These are phyloP conservation scores for Corymbia citriodora DNA, from an alignment of 441 rosid species.

Conservation along the genomic window DNA sequence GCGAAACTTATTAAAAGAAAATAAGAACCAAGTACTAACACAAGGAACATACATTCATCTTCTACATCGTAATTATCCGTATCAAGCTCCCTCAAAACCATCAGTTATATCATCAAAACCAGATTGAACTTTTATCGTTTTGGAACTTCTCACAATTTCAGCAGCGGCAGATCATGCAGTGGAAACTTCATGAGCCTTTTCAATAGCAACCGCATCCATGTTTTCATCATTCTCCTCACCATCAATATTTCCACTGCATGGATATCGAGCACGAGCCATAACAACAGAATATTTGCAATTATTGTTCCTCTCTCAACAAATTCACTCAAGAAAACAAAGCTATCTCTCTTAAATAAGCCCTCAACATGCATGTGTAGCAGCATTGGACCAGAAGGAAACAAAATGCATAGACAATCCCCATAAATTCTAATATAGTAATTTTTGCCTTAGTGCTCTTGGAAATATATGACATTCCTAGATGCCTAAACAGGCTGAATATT, in stretches of 20 bases:
- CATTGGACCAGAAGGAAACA: too few species aligned
- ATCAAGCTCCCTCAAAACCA: conserved; percentile 69
- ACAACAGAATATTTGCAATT: background rate
- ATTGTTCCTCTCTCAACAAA: background rate
- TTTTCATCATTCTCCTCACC: conserved; percentile 45
- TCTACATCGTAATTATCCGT: conserved; percentile 88
- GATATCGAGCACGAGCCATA: conserved; percentile 1
- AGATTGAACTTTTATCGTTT: conserved; percentile 17
- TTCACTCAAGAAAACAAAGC: background rate
- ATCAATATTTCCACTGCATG: conserved; percentile 26
- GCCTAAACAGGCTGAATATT: background rate
- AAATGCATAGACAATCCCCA: background rate
- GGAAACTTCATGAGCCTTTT: conserved; percentile 32
- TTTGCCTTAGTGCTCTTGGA: background rate
- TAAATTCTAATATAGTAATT: background rate
- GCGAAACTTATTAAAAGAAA: background rate
- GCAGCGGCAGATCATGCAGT: conserved; percentile 63
- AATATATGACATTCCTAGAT: background rate
- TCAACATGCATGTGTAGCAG: background rate
- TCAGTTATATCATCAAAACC: conserved; percentile 51
- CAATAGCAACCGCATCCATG: conserved; percentile 34
- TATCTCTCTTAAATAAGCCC: background rate
- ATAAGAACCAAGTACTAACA: background rate
- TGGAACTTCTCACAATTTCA: conserved; percentile 55
- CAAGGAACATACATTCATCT: conserved; percentile 50